Conservation (phyloP, 441 rosid species). For the Gossypium schwendimanii region DNA sequence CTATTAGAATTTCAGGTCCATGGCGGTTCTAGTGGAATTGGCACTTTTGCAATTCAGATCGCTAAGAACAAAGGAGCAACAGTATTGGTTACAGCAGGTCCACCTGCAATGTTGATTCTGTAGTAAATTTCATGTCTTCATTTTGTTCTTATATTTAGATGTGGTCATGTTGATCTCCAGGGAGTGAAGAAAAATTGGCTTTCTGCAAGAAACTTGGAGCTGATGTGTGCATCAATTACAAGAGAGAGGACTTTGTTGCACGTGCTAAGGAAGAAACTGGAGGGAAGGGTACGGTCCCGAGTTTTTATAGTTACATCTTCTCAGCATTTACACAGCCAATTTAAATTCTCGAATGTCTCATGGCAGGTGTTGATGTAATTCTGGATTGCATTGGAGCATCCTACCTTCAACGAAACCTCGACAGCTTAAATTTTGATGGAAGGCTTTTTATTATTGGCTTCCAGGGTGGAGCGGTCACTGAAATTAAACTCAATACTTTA, state of each 20-base stretch:
- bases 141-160: background rate
- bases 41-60: slow-evolving; percentile 83
- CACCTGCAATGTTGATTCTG: slow-evolving; percentile 2
- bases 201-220: slow-evolving; percentile 79
- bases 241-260: slow-evolving; percentile 78
- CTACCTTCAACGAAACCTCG: slow-evolving; percentile 72
- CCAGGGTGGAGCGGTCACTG: slow-evolving; percentile 64
- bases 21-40: slow-evolving; percentile 92
- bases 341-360: background rate
- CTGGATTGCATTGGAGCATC: slow-evolving; percentile 77
- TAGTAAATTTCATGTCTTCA: background rate
- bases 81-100: slow-evolving; percentile 90
- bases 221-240: slow-evolving; percentile 81
- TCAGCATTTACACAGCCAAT: background rate
- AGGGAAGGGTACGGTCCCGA: slow-evolving; percentile 44
- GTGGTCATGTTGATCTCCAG: slow-evolving; percentile 28
- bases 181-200: slow-evolving; percentile 72
- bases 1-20: slow-evolving; percentile 42
- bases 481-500: slow-evolving; percentile 46
- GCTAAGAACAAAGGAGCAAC: slow-evolving; percentile 57
- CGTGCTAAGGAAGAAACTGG: slow-evolving; percentile 69
- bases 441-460: slow-evolving; percentile 75
- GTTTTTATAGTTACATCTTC: background rate
- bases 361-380: slow-evolving; percentile 71
- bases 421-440: slow-evolving; percentile 69